These are phyloP conservation scores for Chrysochromulina parva DNA, from an alignment of 78 protist species.

Conservation along the genomic window DNA sequence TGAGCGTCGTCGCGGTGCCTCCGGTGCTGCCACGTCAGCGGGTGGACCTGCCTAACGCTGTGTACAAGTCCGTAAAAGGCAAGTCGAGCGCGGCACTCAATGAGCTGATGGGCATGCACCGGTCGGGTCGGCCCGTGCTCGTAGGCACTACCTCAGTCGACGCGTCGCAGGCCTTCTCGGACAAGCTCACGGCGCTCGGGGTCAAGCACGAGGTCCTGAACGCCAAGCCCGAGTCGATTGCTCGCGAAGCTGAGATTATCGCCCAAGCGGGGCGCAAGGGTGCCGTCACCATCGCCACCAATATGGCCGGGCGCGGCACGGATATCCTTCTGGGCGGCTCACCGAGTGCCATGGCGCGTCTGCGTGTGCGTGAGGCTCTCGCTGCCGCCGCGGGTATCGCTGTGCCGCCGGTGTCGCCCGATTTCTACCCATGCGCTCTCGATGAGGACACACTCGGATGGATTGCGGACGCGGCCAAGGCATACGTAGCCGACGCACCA, in stretches of 20 bases:
- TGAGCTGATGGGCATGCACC: background rate
- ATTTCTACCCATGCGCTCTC: background rate
- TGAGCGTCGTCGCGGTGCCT: background rate
- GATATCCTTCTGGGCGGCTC: slow-evolving; percentile 57
- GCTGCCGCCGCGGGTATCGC: background rate
- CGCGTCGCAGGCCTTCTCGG: slow-evolving; percentile 22
- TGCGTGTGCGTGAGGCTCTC: background rate
- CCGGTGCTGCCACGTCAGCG: slow-evolving; percentile 8
- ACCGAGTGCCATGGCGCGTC: slow-evolving; percentile 19
- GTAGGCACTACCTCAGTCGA: slow-evolving; percentile 44
- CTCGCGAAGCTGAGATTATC: slow-evolving; percentile 44
- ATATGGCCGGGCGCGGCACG: slow-evolving; percentile 62
- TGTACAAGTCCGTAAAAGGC: background rate
- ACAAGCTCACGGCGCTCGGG: slow-evolving; percentile 9
- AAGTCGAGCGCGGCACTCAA: background rate
- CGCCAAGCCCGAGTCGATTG: slow-evolving; percentile 35
- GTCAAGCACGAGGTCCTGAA: slow-evolving; percentile 34
- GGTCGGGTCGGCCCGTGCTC: slow-evolving; percentile 42
- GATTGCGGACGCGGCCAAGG: background rate
- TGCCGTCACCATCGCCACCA: slow-evolving; percentile 53
- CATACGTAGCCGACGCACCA: too few species aligned
- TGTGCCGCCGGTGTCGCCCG: background rate
- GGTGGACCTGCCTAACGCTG: background rate
- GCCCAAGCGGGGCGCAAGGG: slow-evolving; percentile 53
- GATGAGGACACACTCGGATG: too few species aligned